phyloP scores from a whole-genome alignment of 2,329 filamentous ascomycete species.

The Coleophoma cylindrospora region DNA sequence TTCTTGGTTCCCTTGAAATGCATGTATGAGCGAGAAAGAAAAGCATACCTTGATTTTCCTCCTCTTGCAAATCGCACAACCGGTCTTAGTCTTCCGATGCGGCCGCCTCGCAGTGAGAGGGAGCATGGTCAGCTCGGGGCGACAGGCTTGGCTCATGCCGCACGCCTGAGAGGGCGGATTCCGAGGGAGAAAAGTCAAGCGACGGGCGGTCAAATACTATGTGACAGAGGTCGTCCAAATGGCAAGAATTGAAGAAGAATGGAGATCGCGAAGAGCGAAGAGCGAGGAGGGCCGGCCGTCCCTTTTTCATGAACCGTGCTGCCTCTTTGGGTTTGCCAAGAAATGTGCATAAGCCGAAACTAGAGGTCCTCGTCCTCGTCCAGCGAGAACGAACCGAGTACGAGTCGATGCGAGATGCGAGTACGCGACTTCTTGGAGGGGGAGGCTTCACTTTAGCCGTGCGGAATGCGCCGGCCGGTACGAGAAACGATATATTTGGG shows the following conservation, averaged over 20 bases:
- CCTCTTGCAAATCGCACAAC: slow-evolving; percentile 1
- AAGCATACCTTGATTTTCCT: background rate
- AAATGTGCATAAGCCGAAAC: no score
- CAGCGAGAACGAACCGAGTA: background rate
- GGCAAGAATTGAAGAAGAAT: background rate
- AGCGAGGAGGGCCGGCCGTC: background rate
- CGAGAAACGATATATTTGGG: no score
- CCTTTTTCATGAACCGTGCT: background rate
- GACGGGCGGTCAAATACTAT: background rate
- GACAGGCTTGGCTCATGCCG: no score
- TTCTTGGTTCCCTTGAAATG: no score
- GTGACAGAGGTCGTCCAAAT: background rate
- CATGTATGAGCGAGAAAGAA: no score
- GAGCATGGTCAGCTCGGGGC: background rate
- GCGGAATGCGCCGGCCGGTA: no score
- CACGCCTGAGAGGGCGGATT: background rate
- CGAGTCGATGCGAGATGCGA: background rate
- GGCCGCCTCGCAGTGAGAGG: background rate
- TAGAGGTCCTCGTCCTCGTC: no score
- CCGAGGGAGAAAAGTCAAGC: background rate
- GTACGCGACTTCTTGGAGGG: background rate
- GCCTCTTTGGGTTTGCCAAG: background rate
- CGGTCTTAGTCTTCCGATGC: slow-evolving; percentile 1
- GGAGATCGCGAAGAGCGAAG: background rate
- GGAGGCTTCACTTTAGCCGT: no score